Conservation (phyloP, 2,329 filamentous ascomycete species). For the Massarina eburnea region DNA sequence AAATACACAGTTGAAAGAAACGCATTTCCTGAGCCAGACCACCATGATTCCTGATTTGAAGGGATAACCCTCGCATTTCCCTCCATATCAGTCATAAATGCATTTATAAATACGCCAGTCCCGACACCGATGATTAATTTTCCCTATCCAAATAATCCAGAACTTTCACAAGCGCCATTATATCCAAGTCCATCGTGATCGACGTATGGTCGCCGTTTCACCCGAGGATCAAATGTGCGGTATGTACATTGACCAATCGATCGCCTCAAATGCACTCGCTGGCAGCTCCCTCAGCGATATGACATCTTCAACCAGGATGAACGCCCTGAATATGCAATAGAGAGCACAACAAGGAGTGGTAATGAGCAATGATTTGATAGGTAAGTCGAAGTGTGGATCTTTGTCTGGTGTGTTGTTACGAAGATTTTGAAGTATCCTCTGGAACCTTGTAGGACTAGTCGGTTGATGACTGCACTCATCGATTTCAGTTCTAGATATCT, state of each 20-base stretch:
- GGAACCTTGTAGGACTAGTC: constrained; percentile 8
- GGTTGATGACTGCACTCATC: constrained; percentile 9
- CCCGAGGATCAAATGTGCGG: constrained; percentile 11
- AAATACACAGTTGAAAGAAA: too few relatives aligned
- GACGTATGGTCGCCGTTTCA: too few relatives aligned
- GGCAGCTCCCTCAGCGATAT: constrained; percentile 5
- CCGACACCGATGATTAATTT: too few relatives aligned
- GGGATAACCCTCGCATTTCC: too few relatives aligned
- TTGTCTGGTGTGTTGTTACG: constrained; percentile 9
- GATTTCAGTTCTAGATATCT: constrained; percentile 17
- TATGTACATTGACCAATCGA: constrained; percentile 5
- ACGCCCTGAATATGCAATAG: constrained; percentile 2
- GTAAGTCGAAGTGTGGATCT: constrained; percentile 7
- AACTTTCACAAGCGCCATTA: too few relatives aligned
- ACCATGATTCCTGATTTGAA: too few relatives aligned
- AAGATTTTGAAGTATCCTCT: constrained; percentile 5
- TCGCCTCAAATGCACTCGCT: constrained; percentile 1
- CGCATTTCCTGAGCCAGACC: too few relatives aligned
- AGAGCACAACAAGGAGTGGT: constrained; percentile 4
- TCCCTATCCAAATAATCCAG: too few relatives aligned
- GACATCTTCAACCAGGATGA: constrained; percentile 6
- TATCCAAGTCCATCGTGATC: too few relatives aligned
- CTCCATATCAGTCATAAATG: too few relatives aligned
- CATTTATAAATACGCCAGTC: too few relatives aligned
- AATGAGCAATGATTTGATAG: constrained; percentile 1